Evolutionary conservation across 345 rosid genomes (phyloP), one percentile per base, ranked within the genome.

Genomic region (Odontarrhena argentea): DNA sequence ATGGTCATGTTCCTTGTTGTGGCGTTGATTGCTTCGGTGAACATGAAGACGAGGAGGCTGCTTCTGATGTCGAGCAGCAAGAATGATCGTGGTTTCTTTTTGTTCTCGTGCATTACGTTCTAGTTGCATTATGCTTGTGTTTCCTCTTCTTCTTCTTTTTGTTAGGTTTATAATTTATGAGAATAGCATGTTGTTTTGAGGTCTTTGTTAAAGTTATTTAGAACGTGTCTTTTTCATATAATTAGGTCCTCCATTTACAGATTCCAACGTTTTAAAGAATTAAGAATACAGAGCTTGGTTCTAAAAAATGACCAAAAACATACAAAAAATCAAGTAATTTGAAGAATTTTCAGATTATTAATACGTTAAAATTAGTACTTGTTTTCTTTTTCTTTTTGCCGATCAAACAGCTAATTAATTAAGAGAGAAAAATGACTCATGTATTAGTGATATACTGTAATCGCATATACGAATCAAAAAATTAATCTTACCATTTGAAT

Each of bases 41-140:
- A 38, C 74, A 86, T 74, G 92, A 85, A 49, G 90, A 85, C 7
- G 92, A 90, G 10, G 96, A 84, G 25, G 82, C 84, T 1, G 89
- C 87, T 22, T 92, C 96, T 53, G 92, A 92, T 51, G 79, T 84
- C 47, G 92, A 92, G 34, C 85, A 86, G 69, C 83, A 85, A 50
- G 69, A 74, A 41, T 66, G 38, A 72, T 58, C 32, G 10, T 24
- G 7, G 28, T 56, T 35, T 18, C 9, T 47, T 9, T 48, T 35
- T 35, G 43, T 61, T 61, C 14, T 63, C 22, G 2, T 35, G 18
- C 32, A 47, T 24, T 50, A 18, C 1, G n/a, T n/a, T n/a, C n/a
- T 18, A 50, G 8, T 24, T 22, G 44, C 9, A 11, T 47, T 3
- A 50, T 18, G 40, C 3, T 63, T 25, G 4, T 14, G 22, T 51